Percentiles rank a stretch among this genome's conserved stretches.
Conservation (phyloP, 768 basidiomycete species). For the Tricholoma saponaceum region DNA sequence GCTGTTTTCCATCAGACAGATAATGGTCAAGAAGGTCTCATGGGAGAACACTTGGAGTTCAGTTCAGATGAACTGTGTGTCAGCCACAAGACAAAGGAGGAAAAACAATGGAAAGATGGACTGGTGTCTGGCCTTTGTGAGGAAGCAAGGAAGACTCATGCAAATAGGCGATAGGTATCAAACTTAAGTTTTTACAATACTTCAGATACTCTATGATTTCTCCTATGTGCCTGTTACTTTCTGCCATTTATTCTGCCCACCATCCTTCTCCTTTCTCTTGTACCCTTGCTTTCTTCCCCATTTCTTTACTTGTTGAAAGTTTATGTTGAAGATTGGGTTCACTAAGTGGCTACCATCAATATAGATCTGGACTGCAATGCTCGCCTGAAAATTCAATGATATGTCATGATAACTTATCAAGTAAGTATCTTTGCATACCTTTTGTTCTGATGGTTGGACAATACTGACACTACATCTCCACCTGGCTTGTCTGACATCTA, state of each 20-base stretch:
- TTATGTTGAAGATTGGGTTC: neutral
- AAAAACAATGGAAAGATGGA: neutral
- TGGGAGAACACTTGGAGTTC: neutral
- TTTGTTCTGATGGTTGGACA: neutral
- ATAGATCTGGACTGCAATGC: neutral
- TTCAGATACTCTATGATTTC: neutral
- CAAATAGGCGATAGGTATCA: neutral
- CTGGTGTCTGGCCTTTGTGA: neutral
- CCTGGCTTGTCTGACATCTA: neutral
- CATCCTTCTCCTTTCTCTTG: neutral
- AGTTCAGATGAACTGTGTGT: neutral
- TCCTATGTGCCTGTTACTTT: neutral
- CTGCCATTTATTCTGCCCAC: neutral
- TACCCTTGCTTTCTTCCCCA: neutral
- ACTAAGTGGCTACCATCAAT: neutral
- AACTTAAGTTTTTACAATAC: neutral
- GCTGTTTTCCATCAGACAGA: neutral
- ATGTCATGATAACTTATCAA: neutral
- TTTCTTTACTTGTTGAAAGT: neutral
- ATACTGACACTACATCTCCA: neutral
- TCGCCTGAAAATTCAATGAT: neutral
- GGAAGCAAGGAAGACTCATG: neutral
- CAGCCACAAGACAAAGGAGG: neutral
- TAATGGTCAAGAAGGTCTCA: neutral
- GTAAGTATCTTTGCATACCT: conserved; percentile 1